Evolutionary conservation across 495 filamentous ascomycete species (phyloP).

Genomic region (Penicillium manginii): DNA sequence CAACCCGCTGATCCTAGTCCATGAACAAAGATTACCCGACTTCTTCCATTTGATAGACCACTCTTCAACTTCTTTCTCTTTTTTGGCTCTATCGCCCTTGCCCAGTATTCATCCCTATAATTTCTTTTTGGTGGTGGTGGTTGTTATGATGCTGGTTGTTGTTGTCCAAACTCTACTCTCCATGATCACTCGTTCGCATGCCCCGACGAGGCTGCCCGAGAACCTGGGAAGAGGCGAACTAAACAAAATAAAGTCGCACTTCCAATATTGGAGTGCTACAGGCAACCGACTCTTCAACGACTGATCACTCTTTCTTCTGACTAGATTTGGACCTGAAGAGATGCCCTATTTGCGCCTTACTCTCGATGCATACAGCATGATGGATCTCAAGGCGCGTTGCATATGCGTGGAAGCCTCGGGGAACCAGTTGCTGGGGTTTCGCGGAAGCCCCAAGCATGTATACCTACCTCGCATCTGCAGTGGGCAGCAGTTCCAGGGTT

Average conservation of each 20-base stretch:
- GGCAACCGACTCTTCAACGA: no score
- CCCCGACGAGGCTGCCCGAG: neutral
- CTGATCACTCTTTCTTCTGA: no score
- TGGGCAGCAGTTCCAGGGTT: neutral
- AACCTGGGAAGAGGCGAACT: neutral
- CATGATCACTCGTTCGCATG: neutral
- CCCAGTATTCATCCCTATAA: no score
- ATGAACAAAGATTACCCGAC: neutral
- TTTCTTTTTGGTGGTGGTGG: no score
- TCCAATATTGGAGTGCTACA: neutral
- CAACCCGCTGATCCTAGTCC: neutral
- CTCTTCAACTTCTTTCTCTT: neutral
- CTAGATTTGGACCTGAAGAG: neutral
- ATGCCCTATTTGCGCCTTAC: conserved; percentile 1
- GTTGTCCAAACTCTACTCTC: no score
- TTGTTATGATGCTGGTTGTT: no score
- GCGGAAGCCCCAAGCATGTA: neutral
- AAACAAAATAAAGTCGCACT: neutral
- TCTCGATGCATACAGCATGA: neutral
- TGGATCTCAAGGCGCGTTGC: neutral
- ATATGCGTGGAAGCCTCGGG: neutral
- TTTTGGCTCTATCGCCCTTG: neutral
- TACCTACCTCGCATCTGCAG: neutral
- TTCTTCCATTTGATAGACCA: neutral
- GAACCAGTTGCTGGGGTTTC: neutral